A percentile compares a stretch with the other conserved stretches of the same genome.
phyloP scores from a whole-genome alignment of 768 basidiomycete genomes.

The Filobasidium wieringae region DNA sequence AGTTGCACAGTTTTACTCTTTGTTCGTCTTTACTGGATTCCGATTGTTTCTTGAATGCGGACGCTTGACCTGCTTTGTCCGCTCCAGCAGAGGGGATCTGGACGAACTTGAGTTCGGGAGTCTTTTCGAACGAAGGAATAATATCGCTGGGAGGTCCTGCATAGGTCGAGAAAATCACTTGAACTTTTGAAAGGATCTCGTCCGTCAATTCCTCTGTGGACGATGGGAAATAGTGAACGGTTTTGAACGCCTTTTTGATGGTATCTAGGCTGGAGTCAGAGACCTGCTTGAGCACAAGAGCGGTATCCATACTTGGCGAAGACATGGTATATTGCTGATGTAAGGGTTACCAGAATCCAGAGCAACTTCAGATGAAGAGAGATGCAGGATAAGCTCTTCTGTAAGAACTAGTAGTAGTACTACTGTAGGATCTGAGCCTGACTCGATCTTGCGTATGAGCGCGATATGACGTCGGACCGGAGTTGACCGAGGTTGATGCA shows the following conservation, averaged over 20 bases:
- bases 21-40: conserved; percentile 1
- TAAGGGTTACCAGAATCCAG: too few relatives aligned
- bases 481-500: too few relatives aligned
- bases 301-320: not conserved
- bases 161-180: conserved; percentile 20
- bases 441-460: too few relatives aligned
- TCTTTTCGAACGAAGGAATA: conserved; percentile 9
- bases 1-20: conserved; percentile 24
- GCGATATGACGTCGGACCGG: too few relatives aligned
- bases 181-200: conserved; percentile 8
- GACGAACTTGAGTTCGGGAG: conserved; percentile 27
- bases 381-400: too few relatives aligned
- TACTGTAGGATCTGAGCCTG: too few relatives aligned
- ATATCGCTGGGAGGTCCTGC: conserved; percentile 18
- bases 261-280: not conserved
- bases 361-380: too few relatives aligned
- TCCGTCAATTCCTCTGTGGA: not conserved
- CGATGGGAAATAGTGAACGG: conserved; percentile 25
- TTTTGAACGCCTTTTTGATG: conserved; percentile 15
- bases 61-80: conserved; percentile 10
- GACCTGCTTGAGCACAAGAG: not conserved
- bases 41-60: not conserved
- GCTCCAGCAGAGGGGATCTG: conserved; percentile 27
- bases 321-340: too few relatives aligned
- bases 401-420: too few relatives aligned